Conservation (phyloP, 257 asterid genomes). For the Gentiana dahurica region DNA sequence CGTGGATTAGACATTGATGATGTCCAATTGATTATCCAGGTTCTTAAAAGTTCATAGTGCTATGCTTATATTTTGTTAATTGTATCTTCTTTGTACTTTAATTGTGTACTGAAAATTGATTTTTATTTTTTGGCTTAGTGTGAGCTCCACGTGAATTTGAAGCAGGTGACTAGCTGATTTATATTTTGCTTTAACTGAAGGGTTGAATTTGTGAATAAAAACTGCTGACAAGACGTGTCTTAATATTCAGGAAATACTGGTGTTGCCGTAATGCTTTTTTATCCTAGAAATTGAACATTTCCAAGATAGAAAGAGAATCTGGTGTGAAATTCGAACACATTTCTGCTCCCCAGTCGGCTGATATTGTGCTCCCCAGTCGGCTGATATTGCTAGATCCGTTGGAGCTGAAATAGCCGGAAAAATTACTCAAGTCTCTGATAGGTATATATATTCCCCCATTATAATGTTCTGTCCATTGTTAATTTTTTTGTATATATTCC, state of each 20-base stretch:
- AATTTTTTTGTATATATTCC: no score
- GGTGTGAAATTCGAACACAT: conserved; percentile 88
- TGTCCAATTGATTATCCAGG: conserved; percentile 97
- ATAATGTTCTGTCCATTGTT: not conserved
- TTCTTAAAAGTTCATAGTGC: conserved; percentile 1
- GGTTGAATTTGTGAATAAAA: conserved; percentile 7
- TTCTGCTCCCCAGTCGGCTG: conserved; percentile 29
- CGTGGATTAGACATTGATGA: conserved; percentile 94
- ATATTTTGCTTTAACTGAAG: not conserved
- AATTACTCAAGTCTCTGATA: conserved; percentile 62
- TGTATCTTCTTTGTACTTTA: no score
- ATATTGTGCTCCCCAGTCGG: conserved; percentile 54
- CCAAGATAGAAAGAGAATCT: conserved; percentile 85
- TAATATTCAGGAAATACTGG: conserved; percentile 67
- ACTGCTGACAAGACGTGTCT: conserved; percentile 3
- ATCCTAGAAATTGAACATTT: conserved; percentile 68
- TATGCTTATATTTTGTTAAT: not conserved
- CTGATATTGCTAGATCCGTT: conserved; percentile 84
- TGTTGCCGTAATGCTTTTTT: conserved; percentile 91
- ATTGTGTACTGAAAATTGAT: conserved; percentile 5
- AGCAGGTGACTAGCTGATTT: conserved; percentile 52
- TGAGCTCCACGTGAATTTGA: conserved; percentile 94
- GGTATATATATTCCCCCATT: conserved; percentile 24
- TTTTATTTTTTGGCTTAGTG: conserved; percentile 34
- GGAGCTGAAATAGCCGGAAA: conserved; percentile 76